These are phyloP conservation scores for Pseudopyrenochaeta lycopersici DNA, from an alignment of 2,329 filamentous ascomycete species.

Conservation along the genomic window DNA sequence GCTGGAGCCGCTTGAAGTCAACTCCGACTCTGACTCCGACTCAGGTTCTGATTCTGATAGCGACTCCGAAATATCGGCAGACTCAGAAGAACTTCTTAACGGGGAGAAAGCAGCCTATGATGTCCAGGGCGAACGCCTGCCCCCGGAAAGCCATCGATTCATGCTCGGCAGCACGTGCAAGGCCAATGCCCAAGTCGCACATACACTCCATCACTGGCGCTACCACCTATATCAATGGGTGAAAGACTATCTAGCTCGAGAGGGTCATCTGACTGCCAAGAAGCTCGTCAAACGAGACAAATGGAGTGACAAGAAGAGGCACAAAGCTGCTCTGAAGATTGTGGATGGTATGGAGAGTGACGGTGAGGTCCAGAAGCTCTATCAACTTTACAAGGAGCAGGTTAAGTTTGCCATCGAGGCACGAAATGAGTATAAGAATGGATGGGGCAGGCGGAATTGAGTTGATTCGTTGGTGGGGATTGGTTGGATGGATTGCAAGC, in stretches of 20 bases:
- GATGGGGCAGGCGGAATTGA: slow-evolving; percentile 23
- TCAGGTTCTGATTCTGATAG: slow-evolving; percentile 27
- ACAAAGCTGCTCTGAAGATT: slow-evolving; percentile 69
- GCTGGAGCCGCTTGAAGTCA: slow-evolving; percentile 67
- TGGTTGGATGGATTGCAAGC: background rate
- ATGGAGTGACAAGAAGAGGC: slow-evolving; percentile 67
- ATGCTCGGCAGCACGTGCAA: slow-evolving; percentile 59
- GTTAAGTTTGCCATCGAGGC: slow-evolving; percentile 52
- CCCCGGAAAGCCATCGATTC: slow-evolving; percentile 39
- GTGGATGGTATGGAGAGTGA: slow-evolving; percentile 69
- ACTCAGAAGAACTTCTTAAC: slow-evolving; percentile 26
- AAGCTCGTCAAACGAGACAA: slow-evolving; percentile 69
- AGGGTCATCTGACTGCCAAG: slow-evolving; percentile 66
- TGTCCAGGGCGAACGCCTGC: slow-evolving; percentile 36
- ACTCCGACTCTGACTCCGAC: slow-evolving; percentile 44
- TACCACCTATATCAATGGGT: slow-evolving; percentile 78
- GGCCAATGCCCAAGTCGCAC: slow-evolving; percentile 73
- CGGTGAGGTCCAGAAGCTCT: slow-evolving; percentile 69
- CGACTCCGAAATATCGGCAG: slow-evolving; percentile 34
- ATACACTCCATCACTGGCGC: slow-evolving; percentile 79
- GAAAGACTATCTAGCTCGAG: slow-evolving; percentile 65
- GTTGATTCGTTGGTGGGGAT: background rate
- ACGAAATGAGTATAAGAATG: slow-evolving; percentile 35
- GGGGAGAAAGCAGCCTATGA: slow-evolving; percentile 38
- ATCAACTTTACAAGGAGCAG: slow-evolving; percentile 70